Base-by-base conservation (phyloP, 2,329 filamentous ascomycete genomes). In the Teratosphaeria gauchensis region DNA sequence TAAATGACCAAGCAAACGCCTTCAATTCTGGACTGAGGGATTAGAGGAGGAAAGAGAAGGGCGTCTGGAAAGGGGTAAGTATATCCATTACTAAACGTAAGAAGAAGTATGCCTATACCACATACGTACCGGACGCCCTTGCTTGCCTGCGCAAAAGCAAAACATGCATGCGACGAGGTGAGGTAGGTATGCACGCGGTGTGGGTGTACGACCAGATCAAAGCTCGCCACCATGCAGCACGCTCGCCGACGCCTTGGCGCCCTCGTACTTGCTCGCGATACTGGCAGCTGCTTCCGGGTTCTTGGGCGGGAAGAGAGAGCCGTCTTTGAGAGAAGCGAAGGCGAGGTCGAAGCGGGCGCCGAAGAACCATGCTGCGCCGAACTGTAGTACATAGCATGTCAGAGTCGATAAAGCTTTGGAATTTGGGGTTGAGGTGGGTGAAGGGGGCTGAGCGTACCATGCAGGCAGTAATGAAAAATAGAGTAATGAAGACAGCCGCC, bases 311-410 rank as follows among this genome's bases (percentile, higher is more conserved):
- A 66, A 72, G 59, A 79, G 75, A 61, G 76, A 80, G 61, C 78
- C 79, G 14, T 75, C 72, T 59, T 65, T 79, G 63, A 88, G 66
- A 66, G 86, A 78, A 53, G 78, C 68, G 65, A 82, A 80, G 8
- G 86, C 82, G 61, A 87, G 77, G 72, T 95, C 90, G 73, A 96
- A 94, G 59, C 87, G 83, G 32, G 91, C 91, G 58, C 92, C 92
- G 63, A 92, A 80, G 55, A 88, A 76, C 82, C 85, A 96, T 9
- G 92, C 92, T 46, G 82, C 75, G 57, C 84, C 84, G 64, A 96
- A 76, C 92, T 96, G 54, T 66, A 48, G 48, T 42, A 16, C 52
- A 21, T 11, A 53, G 7, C 21, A 9, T 2, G 24, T 61, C 57
- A 61, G 35, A n/a, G n/a, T n/a, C n/a, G n/a, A n/a, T n/a, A n/a